These are phyloP conservation scores for Suaeda aralocaspica DNA, from an alignment of 148 eudicot genomes.

Conservation along the genomic window DNA sequence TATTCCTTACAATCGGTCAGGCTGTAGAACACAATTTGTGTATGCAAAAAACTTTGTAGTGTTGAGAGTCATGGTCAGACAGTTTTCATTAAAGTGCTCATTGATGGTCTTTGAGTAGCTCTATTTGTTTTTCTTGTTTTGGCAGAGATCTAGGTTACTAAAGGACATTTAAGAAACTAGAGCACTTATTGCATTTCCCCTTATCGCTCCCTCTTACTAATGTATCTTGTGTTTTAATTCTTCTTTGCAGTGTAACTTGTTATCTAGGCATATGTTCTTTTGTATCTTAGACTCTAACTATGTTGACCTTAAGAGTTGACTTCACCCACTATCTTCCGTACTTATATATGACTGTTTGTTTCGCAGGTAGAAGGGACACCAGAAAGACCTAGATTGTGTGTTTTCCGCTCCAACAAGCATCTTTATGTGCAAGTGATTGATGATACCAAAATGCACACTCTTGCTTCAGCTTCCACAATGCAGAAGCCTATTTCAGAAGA, in stretches of 20 bases:
- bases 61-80: too few relatives aligned
- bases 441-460: slow-evolving; percentile 92
- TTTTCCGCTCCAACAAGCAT: slow-evolving; percentile 61
- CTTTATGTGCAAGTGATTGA: slow-evolving; percentile 73
- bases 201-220: too few relatives aligned
- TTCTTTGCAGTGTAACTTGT: not conserved
- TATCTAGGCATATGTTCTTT: not conserved
- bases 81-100: not conserved
- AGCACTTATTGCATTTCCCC: too few relatives aligned
- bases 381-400: slow-evolving; percentile 86
- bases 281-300: not conserved
- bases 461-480: slow-evolving; percentile 92
- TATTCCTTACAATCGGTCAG: too few relatives aligned
- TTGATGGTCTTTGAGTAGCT: not conserved
- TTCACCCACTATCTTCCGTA: not conserved
- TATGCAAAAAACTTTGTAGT: not conserved
- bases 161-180: too few relatives aligned
- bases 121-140: too few relatives aligned
- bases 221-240: too few relatives aligned
- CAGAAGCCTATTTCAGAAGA: slow-evolving; percentile 82
- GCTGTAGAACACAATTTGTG: not conserved
- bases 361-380: slow-evolving; percentile 90
- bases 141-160: too few relatives aligned
- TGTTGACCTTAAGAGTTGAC: not conserved
- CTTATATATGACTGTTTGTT: slow-evolving; percentile 3